Evolutionary conservation across 148 eudicot species (phyloP).

Genomic region (Fallopia convolvulus): DNA sequence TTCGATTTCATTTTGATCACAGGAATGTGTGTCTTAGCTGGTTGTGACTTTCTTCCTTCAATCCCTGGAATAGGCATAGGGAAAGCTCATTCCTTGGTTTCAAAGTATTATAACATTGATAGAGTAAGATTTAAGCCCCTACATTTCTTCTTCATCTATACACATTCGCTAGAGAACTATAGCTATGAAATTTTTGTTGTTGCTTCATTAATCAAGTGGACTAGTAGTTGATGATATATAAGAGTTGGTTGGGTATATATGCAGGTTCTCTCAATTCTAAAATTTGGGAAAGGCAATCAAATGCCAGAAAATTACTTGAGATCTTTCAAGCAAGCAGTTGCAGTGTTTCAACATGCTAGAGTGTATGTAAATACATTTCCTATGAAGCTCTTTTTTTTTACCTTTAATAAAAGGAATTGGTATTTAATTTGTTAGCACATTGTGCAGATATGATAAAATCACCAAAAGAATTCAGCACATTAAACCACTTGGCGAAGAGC

Average conservation of each 20-base stretch:
- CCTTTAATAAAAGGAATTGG: background rate
- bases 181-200: background rate
- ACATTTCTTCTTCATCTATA: background rate
- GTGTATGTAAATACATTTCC: constrained; percentile 31
- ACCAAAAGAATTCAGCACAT: constrained; percentile 47
- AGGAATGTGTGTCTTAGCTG: constrained; percentile 88
- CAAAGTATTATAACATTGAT: constrained; percentile 60
- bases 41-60: constrained; percentile 87
- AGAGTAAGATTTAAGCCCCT: constrained; percentile 42
- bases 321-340: constrained; percentile 62
- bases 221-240: background rate
- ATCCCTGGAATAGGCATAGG: constrained; percentile 75
- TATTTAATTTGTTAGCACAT: background rate
- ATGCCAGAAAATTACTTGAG: constrained; percentile 65
- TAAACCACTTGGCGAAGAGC: constrained; percentile 42
- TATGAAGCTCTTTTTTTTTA: background rate
- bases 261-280: constrained; percentile 63
- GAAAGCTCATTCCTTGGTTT: constrained; percentile 64
- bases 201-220: background rate
- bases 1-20: constrained; percentile 14
- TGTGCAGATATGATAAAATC: constrained; percentile 47
- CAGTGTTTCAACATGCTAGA: constrained; percentile 76
- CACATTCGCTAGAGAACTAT: background rate
- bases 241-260: background rate
- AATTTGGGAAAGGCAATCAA: constrained; percentile 46